Base-by-base conservation (phyloP, 139 green algal genomes). In the Volvox reticuliferus region DNA sequence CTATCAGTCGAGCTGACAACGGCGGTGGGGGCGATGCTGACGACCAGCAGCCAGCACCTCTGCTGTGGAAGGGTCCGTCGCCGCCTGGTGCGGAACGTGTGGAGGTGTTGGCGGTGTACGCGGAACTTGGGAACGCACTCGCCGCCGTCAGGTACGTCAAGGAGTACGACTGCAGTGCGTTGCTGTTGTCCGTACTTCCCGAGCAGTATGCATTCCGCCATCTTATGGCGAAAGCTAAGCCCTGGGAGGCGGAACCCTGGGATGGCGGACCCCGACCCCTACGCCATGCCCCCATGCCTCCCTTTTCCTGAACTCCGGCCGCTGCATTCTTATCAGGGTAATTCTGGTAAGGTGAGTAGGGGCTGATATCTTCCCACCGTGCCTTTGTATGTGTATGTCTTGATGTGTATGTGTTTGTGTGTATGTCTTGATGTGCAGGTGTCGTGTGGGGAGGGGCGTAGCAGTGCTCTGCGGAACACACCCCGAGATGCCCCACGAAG, bases 391-490 rank as follows among this genome's bases (percentile, higher is more conserved):
- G 65, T 73, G 65, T 28, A 73, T 73, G 65, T 55, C 5, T 55
- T 5, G 5, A 55, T 55, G 20, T 35, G 80, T 36, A 91, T 89
- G 35, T 95, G 93, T 76, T n/a, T 73, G 65, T 28, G 16, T 73
- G 65, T 73, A 16, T 28, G 12, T 55, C 5, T 55, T 5, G 5
- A 55, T 55, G 20, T 35, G 80, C 62, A 91, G 91, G 35, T 95
- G 93, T 76, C 37, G 30, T 12, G 93, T 96, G 73, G 94, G 93
- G 9, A 1, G 2, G 1, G 94, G 94, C 12, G 93, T 94, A 24
- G 94, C 93, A n/a, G 94, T 96, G 84, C 90, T 94, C 37, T 96
- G 93, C n/a, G 87, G 91, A 35, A 96, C 94, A 0, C 96, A 97
- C 82, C 96, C 96, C 20, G 96, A 97, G 89, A 92, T 98, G 37